Conservation (phyloP, 2,329 filamentous ascomycete genomes). For the Claviceps sp. region DNA sequence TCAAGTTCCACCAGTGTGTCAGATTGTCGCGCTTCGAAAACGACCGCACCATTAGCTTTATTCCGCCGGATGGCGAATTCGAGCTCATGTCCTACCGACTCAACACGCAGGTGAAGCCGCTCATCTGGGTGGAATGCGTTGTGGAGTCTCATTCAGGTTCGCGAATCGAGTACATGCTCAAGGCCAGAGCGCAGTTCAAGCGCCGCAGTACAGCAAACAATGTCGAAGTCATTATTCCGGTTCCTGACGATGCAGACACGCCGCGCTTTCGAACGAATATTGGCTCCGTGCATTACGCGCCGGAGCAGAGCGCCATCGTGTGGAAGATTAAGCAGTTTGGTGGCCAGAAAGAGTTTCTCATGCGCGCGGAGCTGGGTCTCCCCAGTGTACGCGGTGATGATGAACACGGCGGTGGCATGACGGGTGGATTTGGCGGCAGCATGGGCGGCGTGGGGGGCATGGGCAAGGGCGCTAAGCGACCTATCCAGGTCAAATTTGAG, state of each 20-base stretch:
- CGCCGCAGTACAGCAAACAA: constrained; percentile 96
- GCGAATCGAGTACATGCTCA: constrained; percentile 97
- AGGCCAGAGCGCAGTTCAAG: constrained; percentile 97
- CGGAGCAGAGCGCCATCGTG: constrained; percentile 92
- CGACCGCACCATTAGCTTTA: constrained; percentile 96
- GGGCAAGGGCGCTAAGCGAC: constrained; percentile 78
- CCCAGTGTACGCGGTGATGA: constrained; percentile 92
- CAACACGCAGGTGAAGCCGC: constrained; percentile 94
- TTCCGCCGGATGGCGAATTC: constrained; percentile 95
- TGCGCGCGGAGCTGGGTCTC: constrained; percentile 90
- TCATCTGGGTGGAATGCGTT: constrained; percentile 98
- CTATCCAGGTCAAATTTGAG: constrained; percentile 98
- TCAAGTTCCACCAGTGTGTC: constrained; percentile 98
- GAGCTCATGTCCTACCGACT: constrained; percentile 98
- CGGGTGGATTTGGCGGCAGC: constrained; percentile 87
- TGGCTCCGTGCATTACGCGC: constrained; percentile 91
- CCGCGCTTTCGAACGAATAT: constrained; percentile 96
- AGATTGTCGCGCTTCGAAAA: constrained; percentile 94
- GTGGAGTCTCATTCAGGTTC: constrained; percentile 93
- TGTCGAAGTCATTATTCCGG: constrained; percentile 92
- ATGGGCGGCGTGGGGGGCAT: constrained; percentile 77
- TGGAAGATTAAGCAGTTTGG: constrained; percentile 99
- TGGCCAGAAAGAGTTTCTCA: constrained; percentile 94
- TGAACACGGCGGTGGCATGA: constrained; percentile 93
- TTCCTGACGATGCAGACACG: constrained; percentile 92